Evolutionary conservation across 2,329 filamentous ascomycete genomes (phyloP).

Genomic region (Daldinia sp.): DNA sequence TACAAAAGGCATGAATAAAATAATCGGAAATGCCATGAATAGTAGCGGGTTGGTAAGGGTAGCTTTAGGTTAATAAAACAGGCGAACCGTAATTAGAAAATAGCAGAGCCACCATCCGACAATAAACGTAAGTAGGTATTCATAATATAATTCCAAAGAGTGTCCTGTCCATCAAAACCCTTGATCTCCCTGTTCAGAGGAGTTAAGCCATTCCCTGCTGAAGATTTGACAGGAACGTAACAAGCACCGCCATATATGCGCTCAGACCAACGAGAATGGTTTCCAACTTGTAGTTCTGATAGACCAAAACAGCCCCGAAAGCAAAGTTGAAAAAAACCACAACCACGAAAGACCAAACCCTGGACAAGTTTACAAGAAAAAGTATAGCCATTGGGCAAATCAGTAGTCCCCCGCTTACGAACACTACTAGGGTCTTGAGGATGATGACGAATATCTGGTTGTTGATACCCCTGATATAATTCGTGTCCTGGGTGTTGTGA

Average conservation of each 20-base stretch:
- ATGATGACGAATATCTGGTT: neutral
- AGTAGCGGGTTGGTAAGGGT: no score
- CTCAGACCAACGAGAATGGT: conserved; percentile 21
- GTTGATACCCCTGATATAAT: no score
- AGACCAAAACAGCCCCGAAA: conserved; percentile 10
- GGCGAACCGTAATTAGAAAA: no score
- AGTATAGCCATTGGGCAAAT: conserved; percentile 22
- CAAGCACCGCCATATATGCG: conserved; percentile 21
- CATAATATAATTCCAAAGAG: neutral
- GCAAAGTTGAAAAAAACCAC: conserved; percentile 8
- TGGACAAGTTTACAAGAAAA: conserved; percentile 7
- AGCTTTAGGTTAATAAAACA: no score
- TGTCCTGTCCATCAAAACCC: neutral
- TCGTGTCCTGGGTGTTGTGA: no score
- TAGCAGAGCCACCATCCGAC: no score
- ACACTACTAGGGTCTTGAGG: conserved; percentile 6
- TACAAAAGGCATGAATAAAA: no score
- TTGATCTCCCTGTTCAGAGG: neutral
- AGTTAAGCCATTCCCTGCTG: neutral
- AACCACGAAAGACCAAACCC: neutral
- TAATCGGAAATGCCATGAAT: no score
- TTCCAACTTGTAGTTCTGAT: conserved; percentile 6
- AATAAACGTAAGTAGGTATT: no score
- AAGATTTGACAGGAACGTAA: conserved; percentile 21
- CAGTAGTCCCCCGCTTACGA: conserved; percentile 7